These are phyloP conservation scores for Bombardia bombarda DNA, from an alignment of 495 filamentous ascomycete species.

Conservation along the genomic window DNA sequence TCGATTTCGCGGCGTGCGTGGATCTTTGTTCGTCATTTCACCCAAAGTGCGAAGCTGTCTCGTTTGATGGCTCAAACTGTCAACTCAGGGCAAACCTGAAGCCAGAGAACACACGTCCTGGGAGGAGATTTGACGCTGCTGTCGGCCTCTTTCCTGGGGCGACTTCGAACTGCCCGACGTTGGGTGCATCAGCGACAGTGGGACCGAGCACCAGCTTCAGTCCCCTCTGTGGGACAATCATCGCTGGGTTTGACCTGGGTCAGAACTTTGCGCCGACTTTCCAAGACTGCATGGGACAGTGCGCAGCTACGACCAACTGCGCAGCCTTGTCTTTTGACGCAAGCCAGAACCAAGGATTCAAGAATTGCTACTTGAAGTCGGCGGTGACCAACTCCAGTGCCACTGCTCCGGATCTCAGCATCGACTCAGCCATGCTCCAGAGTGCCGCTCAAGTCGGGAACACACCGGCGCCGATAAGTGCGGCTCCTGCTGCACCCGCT, in stretches of 20 bases:
- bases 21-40: constrained; percentile 27
- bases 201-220: constrained; percentile 14
- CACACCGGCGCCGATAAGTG: too few relatives aligned
- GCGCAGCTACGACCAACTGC: constrained; percentile 18
- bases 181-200: constrained; percentile 8
- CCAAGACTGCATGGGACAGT: constrained; percentile 27
- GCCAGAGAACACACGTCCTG: constrained; percentile 7
- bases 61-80: constrained; percentile 18
- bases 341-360: constrained; percentile 22
- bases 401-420: constrained; percentile 11
- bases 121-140: constrained; percentile 20
- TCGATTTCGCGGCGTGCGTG: constrained; percentile 19
- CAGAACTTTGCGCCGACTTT: constrained; percentile 27
- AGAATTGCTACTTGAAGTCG: constrained; percentile 31
- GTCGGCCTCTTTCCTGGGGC: constrained; percentile 21
- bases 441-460: constrained; percentile 5
- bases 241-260: constrained; percentile 22
- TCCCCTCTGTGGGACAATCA: constrained; percentile 21
- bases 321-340: constrained; percentile 23
- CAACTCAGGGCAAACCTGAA: constrained; percentile 13
- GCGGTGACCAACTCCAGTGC: constrained; percentile 5
- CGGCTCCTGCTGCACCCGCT: too few relatives aligned
- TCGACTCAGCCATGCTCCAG: constrained; percentile 22
- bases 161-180: constrained; percentile 19
- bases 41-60: constrained; percentile 25